Evolutionary conservation across 768 basidiomycete species (phyloP), one percentile per base, ranked within the genome.

Genomic region (Termitomyces sp.): DNA sequence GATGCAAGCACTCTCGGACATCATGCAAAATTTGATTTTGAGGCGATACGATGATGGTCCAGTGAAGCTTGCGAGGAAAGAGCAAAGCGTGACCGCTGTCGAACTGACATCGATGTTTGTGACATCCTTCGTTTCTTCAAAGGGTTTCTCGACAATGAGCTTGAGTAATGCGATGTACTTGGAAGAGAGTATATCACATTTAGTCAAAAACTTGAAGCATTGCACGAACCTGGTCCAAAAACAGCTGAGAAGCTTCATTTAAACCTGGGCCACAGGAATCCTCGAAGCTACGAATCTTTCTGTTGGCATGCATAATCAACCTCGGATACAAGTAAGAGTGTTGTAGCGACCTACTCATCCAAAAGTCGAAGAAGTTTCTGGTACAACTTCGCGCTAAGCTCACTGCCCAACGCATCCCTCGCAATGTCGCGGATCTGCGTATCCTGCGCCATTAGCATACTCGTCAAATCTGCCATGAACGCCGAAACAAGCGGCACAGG

Each of bases 131-230:
- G 82, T 71, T 9, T 78, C 75, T 23, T 76, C 74, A 48, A 84
- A 78, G 18, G 81, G 77, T 59, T 89, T 90, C 58, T 93, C 91
- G n/a, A 91, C 79, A 48, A 92, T 79, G 8, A 89, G 79, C 65
- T 89, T 90, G 50, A 95, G 73, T 32, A 95, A 84, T 0, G 84
- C 78, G 51, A 91, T 83, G 61, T 88, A 84, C 87, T 95, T 68
- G 32, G 10, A 60, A 52, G n/a, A 50, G 16, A 57, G 26, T 46
- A 32, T 26, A 47, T 23, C 12, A 46, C 50, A 30, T 28, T 41
- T 20, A 18, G 52, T 53, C 26, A 44, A n/a, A 13, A 4, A 32
- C 46, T 23, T 35, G 56, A 20, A 40, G 6, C 18, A 51, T n/a
- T 44, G 14, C 10, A 20, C 70, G 20, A 54, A 88, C 91, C 77